Base-by-base conservation (phyloP, 495 filamentous ascomycete species). In the Tuber calosporum region DNA sequence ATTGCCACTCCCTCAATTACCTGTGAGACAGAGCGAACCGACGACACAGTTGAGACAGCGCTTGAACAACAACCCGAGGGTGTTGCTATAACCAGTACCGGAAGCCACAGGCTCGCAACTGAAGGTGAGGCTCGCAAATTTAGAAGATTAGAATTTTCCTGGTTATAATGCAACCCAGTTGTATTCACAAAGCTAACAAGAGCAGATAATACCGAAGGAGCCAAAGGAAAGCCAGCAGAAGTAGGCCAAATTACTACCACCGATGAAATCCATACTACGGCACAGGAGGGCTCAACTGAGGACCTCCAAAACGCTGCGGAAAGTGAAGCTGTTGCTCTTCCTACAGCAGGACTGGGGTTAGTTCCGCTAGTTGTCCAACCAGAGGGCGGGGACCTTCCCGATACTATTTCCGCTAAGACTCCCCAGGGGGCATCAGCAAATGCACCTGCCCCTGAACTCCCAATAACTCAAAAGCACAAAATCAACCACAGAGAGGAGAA, bases 391-490 rank as follows among this genome's bases (percentile, higher is more conserved):
- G 15, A 30, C 43, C 30, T 66, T 20, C n/a, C 36, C 26, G 36
- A 37, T 34, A 66, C 38, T 4, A 39, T 34, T 66, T 2, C 39
- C 30, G 19, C 69, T 15, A 69, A 74, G 53, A 62, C 53, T 30
- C 53, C 53, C 26, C 53, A 34, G 26, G 26, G 15, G 30, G 53
- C 4, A 11, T 30, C 53, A 62, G 30, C 53, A 4, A 11, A 62
- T 30, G n/a, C 2, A 8, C 4, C 53, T 26, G 13, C 19, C 40
- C 43, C 62, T n/a, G 34, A 71, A 37, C 68, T 37, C 11, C 22
- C 67, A 34, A 69, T 53, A 42, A 68, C 30, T n/a, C 41, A 72
- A n/a, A 72, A 66, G 11, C 37, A 71, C 13, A 26, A 45, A 42
- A 38, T 39, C 36, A 40, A 42, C 13, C 41, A 71, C 26, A 38